A percentile compares a stretch with the other conserved stretches of the same genome.
Evolutionary conservation across 805 yeast species (phyloP).

Genomic region (Saccharomycopsis guyanensis): DNA sequence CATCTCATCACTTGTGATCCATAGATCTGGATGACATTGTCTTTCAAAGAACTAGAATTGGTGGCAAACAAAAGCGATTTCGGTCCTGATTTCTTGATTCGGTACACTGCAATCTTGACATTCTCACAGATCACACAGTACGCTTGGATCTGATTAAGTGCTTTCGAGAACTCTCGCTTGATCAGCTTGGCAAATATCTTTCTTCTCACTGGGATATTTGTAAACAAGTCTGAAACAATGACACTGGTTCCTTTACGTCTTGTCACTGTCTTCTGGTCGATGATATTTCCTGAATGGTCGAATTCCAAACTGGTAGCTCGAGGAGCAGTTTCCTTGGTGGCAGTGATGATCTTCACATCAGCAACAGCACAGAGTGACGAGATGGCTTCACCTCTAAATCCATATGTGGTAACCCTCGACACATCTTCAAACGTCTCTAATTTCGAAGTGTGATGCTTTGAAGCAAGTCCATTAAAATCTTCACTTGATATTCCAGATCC

Average conservation of each 20-base stretch:
- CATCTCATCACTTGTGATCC: constrained; percentile 63
- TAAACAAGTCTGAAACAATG: constrained; percentile 50
- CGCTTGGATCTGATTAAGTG: constrained; percentile 54
- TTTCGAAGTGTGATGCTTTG: constrained; percentile 65
- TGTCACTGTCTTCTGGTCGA: constrained; percentile 30
- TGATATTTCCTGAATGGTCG: constrained; percentile 46
- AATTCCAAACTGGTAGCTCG: constrained; percentile 50
- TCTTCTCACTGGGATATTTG: constrained; percentile 71
- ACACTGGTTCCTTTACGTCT: constrained; percentile 69
- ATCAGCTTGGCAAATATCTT: constrained; percentile 61
- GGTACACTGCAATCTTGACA: constrained; percentile 54
- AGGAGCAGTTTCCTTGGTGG: constrained; percentile 42
- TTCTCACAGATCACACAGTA: constrained; percentile 56
- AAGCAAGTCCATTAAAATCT: constrained; percentile 48
- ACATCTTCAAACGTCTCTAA: constrained; percentile 49
- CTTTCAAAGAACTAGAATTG: constrained; percentile 39
- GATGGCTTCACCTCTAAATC: constrained; percentile 79
- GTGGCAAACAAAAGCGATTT: constrained; percentile 45
- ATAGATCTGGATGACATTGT: constrained; percentile 58
- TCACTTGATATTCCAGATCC: constrained; percentile 53
- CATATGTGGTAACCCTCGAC: constrained; percentile 44
- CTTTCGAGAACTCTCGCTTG: constrained; percentile 65
- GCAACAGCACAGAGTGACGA: constrained; percentile 59
- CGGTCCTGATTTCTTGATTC: constrained; percentile 30
- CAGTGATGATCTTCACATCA: constrained; percentile 41